Conservation (phyloP, 1,284 basidiomycete genomes). For the Ceratobasidium sp. region DNA sequence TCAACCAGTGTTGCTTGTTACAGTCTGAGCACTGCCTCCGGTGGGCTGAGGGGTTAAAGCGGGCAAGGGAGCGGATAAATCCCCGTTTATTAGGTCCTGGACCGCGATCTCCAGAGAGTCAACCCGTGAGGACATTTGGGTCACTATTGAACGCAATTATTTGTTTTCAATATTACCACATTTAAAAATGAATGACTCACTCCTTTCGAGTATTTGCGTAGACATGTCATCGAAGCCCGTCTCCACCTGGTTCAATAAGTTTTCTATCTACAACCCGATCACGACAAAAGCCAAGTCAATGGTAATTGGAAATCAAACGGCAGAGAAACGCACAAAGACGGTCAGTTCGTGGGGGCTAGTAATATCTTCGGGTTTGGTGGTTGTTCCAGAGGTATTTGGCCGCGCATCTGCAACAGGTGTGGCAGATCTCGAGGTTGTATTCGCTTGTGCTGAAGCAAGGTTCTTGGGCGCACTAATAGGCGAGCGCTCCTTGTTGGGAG, state of each 20-base stretch:
- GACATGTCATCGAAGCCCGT: slow-evolving; percentile 85
- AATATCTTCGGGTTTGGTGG: slow-evolving; percentile 43
- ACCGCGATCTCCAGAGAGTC: slow-evolving; percentile 80
- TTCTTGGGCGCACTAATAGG: slow-evolving; percentile 26
- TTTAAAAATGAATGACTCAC: slow-evolving; percentile 54
- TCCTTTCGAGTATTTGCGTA: slow-evolving; percentile 76
- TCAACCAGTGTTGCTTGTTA: slow-evolving; percentile 9
- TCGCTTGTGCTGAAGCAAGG: slow-evolving; percentile 3
- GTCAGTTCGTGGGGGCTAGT: slow-evolving; percentile 74
- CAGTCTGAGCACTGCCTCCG: slow-evolving; percentile 18
- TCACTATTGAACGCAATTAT: slow-evolving; percentile 59
- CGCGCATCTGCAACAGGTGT: slow-evolving; percentile 21
- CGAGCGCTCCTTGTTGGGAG: slow-evolving; percentile 33
- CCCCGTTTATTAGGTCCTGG: slow-evolving; percentile 79
- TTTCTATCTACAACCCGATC: slow-evolving; percentile 66
- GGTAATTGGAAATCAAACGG: too few relatives aligned
- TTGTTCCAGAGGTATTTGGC: slow-evolving; percentile 1
- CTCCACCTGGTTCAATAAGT: slow-evolving; percentile 75
- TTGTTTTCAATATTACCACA: slow-evolving; percentile 7
- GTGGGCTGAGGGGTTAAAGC: slow-evolving; percentile 38
- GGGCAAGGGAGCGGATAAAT: slow-evolving; percentile 37
- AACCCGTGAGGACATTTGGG: slow-evolving; percentile 82
- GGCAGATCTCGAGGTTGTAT: slow-evolving; percentile 8
- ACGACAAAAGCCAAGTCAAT: neutral
- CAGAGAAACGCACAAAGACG: slow-evolving; percentile 66